phyloP scores from a whole-genome alignment of 768 basidiomycete genomes.

The Serendipita sp. region DNA sequence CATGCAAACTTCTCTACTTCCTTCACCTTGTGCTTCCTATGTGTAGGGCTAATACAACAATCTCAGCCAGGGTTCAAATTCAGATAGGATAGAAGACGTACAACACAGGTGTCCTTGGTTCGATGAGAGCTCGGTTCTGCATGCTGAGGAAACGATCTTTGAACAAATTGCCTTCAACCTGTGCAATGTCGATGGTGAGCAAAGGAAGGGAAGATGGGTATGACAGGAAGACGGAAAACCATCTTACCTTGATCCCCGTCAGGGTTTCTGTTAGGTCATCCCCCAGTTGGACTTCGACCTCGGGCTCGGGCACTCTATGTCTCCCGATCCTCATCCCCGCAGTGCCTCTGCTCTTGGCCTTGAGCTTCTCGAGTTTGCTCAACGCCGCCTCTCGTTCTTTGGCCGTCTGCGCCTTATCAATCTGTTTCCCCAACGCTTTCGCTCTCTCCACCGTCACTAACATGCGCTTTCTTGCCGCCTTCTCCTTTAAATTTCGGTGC shows the following conservation, averaged over 20 bases:
- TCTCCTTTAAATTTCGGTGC: slow-evolving; percentile 51
- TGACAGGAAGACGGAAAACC: neutral
- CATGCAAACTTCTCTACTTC: slow-evolving; percentile 24
- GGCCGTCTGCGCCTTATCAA: slow-evolving; percentile 28
- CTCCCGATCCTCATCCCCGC: slow-evolving; percentile 66
- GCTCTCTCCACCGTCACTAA: slow-evolving; percentile 40
- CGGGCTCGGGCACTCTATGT: slow-evolving; percentile 50
- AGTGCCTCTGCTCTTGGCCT: slow-evolving; percentile 33
- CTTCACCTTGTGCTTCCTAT: slow-evolving; percentile 15
- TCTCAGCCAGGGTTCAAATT: too few relatives aligned
- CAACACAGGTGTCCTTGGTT: slow-evolving; percentile 71
- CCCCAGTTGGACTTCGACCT: slow-evolving; percentile 74
- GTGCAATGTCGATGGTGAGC: neutral
- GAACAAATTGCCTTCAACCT: slow-evolving; percentile 93
- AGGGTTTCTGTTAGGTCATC: slow-evolving; percentile 80
- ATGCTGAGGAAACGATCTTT: slow-evolving; percentile 74
- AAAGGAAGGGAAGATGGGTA: neutral
- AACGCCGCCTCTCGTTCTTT: slow-evolving; percentile 18
- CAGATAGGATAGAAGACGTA: slow-evolving; percentile 22
- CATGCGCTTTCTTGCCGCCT: slow-evolving; percentile 43
- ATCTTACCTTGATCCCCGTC: slow-evolving; percentile 59
- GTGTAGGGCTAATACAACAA: slow-evolving; percentile 7
- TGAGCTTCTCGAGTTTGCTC: slow-evolving; percentile 37
- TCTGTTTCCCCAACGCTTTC: slow-evolving; percentile 33
- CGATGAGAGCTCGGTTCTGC: slow-evolving; percentile 74